Percentiles rank a stretch among this genome's conserved stretches.
Evolutionary conservation across 768 basidiomycete genomes (phyloP).

Genomic region (Favolaschia claudopus): DNA sequence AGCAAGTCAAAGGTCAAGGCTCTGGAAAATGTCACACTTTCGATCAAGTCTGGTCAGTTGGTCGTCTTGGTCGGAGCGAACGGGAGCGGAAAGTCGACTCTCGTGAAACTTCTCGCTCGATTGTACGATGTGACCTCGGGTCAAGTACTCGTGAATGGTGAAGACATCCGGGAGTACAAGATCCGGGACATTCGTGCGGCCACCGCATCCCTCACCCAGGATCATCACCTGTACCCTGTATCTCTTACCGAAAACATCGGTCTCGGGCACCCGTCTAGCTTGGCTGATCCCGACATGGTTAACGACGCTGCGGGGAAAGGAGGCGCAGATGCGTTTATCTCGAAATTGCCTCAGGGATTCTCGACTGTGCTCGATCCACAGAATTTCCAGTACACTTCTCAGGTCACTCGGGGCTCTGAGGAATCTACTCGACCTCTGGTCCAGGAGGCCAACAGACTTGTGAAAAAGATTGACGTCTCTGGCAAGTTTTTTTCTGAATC

Average conservation of each 20-base stretch:
- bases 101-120: conserved; percentile 58
- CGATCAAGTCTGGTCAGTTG: conserved; percentile 54
- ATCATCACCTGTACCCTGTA: conserved; percentile 56
- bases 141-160: conserved; percentile 51
- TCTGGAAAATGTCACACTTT: conserved; percentile 49
- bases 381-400: conserved; percentile 6
- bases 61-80: conserved; percentile 67
- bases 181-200: conserved; percentile 49
- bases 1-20: conserved; percentile 43
- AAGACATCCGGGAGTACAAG: conserved; percentile 45
- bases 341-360: conserved; percentile 22
- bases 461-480: conserved; percentile 31
- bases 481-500: neutral
- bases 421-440: conserved; percentile 21
- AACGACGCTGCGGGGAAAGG: conserved; percentile 40
- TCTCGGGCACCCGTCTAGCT: conserved; percentile 30
- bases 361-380: conserved; percentile 28
- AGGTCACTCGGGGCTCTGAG: conserved; percentile 6
- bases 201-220: conserved; percentile 58
- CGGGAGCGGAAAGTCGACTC: conserved; percentile 62
- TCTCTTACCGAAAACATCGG: conserved; percentile 53
- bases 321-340: conserved; percentile 32
- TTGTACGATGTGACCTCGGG: conserved; percentile 57
- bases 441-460: conserved; percentile 30
- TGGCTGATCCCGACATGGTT: conserved; percentile 30